Base-by-base conservation (phyloP, 331 rosid species). In the Malus hybrid region DNA sequence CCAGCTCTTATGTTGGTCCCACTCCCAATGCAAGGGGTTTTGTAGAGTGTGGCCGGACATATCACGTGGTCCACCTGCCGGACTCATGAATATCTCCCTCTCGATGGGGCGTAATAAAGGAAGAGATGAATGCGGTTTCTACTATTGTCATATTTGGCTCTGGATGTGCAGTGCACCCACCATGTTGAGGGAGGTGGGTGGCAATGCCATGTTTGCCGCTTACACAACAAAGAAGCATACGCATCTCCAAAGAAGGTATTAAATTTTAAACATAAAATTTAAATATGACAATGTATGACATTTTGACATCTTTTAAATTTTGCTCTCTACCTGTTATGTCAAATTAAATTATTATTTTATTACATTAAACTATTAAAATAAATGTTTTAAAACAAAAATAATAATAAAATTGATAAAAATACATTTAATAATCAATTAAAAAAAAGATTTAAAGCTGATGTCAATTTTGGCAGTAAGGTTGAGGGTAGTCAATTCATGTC, bases 201-300 rank as follows among this genome's bases (percentile, higher is more conserved):
- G 79, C 10, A 56, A n/a, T 7, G 24, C 60, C 27, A 80, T 81
- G 87, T 75, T 67, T 27, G 80, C 84, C 65, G 65, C 74, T 62
- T 48, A n/a, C 72, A 12, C 73, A 32, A 76, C 86, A 73, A 22
- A 19, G 32, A 67, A 71, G 52, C 82, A 42, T 4, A 39, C 12
- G 12, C 13, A 39, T 9, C 13, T 39, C 1, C 46, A 39, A 39
- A 36, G 11, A 8, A 9, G 4, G 46, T 9, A 0, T 9, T 4
- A 39, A 39, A 0, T 39, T 39, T 39, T 39, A 39, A 9, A 10
- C 46, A 39, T 39, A 39, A 39, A 39, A 39, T 39, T 39, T 39
- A 39, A 39, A 39, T 39, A 39, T 9, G 46, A 39, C 12, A 39
- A 39, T 39, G 13, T 9, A 39, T 39, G 46, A 39, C 1, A 39